phyloP scores from a whole-genome alignment of 2,329 filamentous ascomycete species.

The Alternaria triticina region DNA sequence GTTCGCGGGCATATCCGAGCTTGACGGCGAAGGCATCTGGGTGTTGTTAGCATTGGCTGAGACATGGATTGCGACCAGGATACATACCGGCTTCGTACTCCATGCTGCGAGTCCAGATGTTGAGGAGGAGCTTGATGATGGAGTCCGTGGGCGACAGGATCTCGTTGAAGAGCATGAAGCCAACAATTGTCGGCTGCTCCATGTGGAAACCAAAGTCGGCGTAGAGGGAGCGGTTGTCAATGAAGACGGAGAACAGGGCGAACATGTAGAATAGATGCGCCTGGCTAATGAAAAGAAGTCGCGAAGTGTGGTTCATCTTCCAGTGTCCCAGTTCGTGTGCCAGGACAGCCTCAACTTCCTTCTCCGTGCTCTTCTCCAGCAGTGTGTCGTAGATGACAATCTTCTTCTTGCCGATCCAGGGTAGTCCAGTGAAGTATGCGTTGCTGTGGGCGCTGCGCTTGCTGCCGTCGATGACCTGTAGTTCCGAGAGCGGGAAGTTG shows the following conservation, averaged over 20 bases:
- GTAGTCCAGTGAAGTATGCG: constrained; percentile 94
- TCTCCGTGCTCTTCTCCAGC: constrained; percentile 89
- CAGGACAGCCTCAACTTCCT: constrained; percentile 93
- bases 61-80: background rate
- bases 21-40: constrained; percentile 81
- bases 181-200: constrained; percentile 90
- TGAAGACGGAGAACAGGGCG: constrained; percentile 93
- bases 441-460: constrained; percentile 89
- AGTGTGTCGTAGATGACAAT: constrained; percentile 99
- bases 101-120: constrained; percentile 90
- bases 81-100: constrained; percentile 85
- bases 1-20: constrained; percentile 82
- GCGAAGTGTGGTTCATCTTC: constrained; percentile 93
- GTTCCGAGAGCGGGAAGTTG: constrained; percentile 88
- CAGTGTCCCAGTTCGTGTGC: constrained; percentile 97
- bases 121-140: constrained; percentile 94
- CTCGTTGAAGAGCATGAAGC: constrained; percentile 96
- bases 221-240: constrained; percentile 93
- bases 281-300: constrained; percentile 80
- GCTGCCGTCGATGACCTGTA: constrained; percentile 93
- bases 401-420: constrained; percentile 91
- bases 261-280: constrained; percentile 97
- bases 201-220: constrained; percentile 85
- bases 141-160: constrained; percentile 93
- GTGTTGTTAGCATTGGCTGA: constrained; percentile 22